A percentile compares a stretch with the other conserved stretches of the same genome.
phyloP scores from a whole-genome alignment of 176 grass and related monocot genomes.

The Chrysopogon serrulatus region DNA sequence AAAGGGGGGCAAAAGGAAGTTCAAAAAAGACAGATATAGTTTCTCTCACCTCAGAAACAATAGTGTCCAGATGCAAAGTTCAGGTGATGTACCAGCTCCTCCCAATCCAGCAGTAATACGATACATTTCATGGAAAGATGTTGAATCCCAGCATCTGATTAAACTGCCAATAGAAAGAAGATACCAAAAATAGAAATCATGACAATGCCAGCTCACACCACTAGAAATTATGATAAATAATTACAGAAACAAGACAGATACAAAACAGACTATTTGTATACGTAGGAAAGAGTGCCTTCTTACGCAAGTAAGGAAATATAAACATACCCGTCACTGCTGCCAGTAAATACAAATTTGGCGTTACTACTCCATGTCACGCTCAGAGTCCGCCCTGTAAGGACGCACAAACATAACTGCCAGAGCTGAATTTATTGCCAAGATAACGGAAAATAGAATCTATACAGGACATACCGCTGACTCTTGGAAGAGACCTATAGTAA shows the following conservation, averaged over 20 bases:
- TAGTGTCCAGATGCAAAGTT: constrained; percentile 79
- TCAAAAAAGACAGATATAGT: not conserved
- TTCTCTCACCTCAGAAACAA: constrained; percentile 61
- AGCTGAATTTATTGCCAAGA: constrained; percentile 7
- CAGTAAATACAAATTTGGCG: constrained; percentile 72
- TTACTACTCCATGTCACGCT: constrained; percentile 89
- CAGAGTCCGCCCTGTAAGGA: constrained; percentile 63
- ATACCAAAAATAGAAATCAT: not conserved
- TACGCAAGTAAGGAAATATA: constrained; percentile 1
- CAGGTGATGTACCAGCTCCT: constrained; percentile 61
- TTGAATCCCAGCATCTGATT: constrained; percentile 90
- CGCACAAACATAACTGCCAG: not conserved
- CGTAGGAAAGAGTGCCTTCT: not conserved
- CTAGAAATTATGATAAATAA: not conserved
- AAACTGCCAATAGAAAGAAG: constrained; percentile 39
- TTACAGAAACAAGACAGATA: not conserved
- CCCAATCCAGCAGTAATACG: constrained; percentile 89
- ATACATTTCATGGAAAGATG: constrained; percentile 79
- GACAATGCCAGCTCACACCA: not conserved
- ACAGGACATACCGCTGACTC: constrained; percentile 72
- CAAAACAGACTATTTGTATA: not conserved
- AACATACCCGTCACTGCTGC: constrained; percentile 92
- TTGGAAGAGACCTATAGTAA: constrained; percentile 80
- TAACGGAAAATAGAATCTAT: constrained; percentile 11
- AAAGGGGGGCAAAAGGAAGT: not conserved